Evolutionary conservation across 352 stramenopile species (phyloP).

Genomic region (Elongisporangium senticosum): DNA sequence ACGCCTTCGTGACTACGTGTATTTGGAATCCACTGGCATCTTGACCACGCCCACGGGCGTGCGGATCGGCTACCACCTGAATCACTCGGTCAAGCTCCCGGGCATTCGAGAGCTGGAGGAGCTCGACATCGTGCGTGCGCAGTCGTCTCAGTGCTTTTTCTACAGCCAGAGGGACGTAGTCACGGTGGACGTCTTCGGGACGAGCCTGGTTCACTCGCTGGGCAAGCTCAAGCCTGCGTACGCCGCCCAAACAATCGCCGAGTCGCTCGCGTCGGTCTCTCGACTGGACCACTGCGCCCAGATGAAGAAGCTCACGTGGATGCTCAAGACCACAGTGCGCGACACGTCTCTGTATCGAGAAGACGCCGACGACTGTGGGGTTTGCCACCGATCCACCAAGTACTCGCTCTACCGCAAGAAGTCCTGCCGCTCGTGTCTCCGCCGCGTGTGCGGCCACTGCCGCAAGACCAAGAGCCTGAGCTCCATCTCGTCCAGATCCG

Average conservation of each 20-base stretch:
- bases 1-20: slow-evolving; percentile 35
- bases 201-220: slow-evolving; percentile 22
- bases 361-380: too few relatives aligned
- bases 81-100: slow-evolving; percentile 9
- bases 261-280: slow-evolving; percentile 17
- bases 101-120: slow-evolving; percentile 13
- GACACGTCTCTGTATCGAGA: too few relatives aligned
- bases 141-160: slow-evolving; percentile 25
- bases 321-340: slow-evolving; percentile 3
- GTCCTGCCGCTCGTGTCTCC: too few relatives aligned
- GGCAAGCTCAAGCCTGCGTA: slow-evolving; percentile 5
- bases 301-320: slow-evolving; percentile 39
- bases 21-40: slow-evolving; percentile 42
- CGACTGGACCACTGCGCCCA: slow-evolving; percentile 27
- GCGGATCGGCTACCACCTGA: slow-evolving; percentile 25
- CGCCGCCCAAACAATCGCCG: slow-evolving; percentile 6
- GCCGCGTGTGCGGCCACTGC: neutral
- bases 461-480: neutral
- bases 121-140: slow-evolving; percentile 14
- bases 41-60: slow-evolving; percentile 24
- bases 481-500: neutral
- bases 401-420: too few relatives aligned
- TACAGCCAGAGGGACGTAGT: slow-evolving; percentile 22
- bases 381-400: too few relatives aligned
- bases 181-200: slow-evolving; percentile 25